phyloP scores from a whole-genome alignment of 176 grass and related monocot species.

The Hyparrhenia diplandra region DNA sequence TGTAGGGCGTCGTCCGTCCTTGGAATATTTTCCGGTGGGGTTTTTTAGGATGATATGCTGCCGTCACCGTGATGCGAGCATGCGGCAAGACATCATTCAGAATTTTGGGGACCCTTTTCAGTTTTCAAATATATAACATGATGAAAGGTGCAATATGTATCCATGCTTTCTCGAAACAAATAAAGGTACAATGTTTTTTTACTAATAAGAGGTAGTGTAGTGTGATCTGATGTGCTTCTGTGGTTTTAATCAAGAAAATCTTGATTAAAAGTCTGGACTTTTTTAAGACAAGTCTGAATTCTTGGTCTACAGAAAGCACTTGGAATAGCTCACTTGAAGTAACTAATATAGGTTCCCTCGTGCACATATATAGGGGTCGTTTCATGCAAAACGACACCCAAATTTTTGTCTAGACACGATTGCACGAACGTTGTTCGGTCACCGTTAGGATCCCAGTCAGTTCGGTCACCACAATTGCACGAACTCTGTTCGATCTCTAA shows the following conservation, averaged over 20 bases:
- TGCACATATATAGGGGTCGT: neutral
- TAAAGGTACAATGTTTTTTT: neutral
- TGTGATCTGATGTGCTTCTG: neutral
- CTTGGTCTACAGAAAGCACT: slow-evolving; percentile 17
- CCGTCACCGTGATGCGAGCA: slow-evolving; percentile 46
- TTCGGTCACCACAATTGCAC: neutral
- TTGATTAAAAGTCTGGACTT: too few species aligned
- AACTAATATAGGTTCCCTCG: neutral
- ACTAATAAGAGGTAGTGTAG: neutral
- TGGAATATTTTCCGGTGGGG: slow-evolving; percentile 12
- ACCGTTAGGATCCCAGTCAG: neutral
- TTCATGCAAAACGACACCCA: neutral
- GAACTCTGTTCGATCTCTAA: neutral
- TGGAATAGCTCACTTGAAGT: neutral
- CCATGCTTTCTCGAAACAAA: neutral
- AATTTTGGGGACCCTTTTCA: slow-evolving; percentile 19
- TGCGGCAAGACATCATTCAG: slow-evolving; percentile 50
- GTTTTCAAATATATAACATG: neutral
- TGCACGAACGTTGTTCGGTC: neutral
- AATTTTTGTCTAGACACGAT: neutral
- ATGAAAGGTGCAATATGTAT: neutral
- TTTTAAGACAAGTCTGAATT: too few species aligned
- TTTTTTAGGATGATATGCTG: slow-evolving; percentile 29
- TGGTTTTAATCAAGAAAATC: neutral
- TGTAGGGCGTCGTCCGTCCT: slow-evolving; percentile 23